Conservation (phyloP, 768 basidiomycete genomes). For the Trametes villosa region DNA sequence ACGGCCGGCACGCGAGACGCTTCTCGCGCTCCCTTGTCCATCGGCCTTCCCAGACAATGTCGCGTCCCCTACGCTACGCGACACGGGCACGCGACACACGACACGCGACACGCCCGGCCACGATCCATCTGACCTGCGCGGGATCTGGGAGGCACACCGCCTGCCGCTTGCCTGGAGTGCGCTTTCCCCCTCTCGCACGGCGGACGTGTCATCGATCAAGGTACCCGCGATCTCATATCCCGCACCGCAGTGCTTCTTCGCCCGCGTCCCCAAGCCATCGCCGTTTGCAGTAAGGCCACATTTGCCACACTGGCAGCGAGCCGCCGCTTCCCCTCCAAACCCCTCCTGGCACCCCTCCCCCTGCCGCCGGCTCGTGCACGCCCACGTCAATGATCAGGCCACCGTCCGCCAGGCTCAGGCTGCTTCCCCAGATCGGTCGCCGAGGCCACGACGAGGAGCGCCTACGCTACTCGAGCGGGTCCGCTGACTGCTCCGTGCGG, state of each 20-base stretch:
- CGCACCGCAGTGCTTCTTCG: background rate
- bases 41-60: background rate
- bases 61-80: background rate
- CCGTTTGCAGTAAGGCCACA: background rate
- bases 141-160: background rate
- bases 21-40: background rate
- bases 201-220: conserved; percentile 5
- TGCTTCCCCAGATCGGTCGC: background rate
- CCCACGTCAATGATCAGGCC: background rate
- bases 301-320: background rate
- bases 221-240: conserved; percentile 17
- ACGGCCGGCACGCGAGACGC: background rate
- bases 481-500: conserved; percentile 15
- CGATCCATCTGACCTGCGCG: background rate
- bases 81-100: background rate
- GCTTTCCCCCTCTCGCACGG: conserved; percentile 1
- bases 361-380: background rate
- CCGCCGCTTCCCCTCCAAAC: background rate
- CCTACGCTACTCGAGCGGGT: conserved; percentile 5
- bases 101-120: background rate
- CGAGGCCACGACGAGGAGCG: background rate
- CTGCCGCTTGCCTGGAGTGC: background rate
- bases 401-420: background rate
- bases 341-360: background rate
- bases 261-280: background rate